These are phyloP conservation scores for Leccinum solheimii DNA, from an alignment of 1,284 basidiomycete genomes.

Conservation along the genomic window DNA sequence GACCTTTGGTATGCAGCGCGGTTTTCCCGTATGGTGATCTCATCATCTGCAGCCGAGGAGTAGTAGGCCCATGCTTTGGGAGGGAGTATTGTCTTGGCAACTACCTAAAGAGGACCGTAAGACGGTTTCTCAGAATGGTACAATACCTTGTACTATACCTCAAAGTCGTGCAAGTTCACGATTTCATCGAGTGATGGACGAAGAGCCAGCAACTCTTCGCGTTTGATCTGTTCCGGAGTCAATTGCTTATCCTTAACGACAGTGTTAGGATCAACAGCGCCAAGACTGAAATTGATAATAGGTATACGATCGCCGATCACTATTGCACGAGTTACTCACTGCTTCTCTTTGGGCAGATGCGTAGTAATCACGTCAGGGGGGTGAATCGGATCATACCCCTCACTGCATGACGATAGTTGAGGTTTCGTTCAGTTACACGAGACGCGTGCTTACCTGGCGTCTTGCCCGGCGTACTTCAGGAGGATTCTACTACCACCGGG, in stretches of 20 bases:
- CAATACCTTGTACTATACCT: constrained; percentile 35
- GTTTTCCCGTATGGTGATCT: constrained; percentile 71
- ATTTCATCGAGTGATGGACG: constrained; percentile 59
- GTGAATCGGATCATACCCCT: constrained; percentile 64
- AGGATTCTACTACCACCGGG: constrained; percentile 61
- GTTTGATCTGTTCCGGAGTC: constrained; percentile 44
- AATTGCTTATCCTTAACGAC: constrained; percentile 46
- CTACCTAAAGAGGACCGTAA: constrained; percentile 34
- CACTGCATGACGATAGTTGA: constrained; percentile 30
- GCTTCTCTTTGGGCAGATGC: constrained; percentile 54
- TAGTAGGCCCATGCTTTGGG: constrained; percentile 69
- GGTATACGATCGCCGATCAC: background rate
- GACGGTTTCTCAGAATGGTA: background rate
- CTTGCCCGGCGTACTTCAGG: constrained; percentile 72
- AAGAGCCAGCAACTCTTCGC: constrained; percentile 40
- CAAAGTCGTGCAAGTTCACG: constrained; percentile 73
- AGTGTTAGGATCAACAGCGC: constrained; percentile 50
- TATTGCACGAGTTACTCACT: constrained; percentile 34
- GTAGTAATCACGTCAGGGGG: constrained; percentile 63
- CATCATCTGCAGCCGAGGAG: constrained; percentile 63
- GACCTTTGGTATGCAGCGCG: constrained; percentile 62
- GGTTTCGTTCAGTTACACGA: background rate
- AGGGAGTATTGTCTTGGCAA: constrained; percentile 54
- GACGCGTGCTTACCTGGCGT: constrained; percentile 55
- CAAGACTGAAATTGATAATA: constrained; percentile 17